Percentiles rank a stretch among this genome's conserved stretches.
Conservation (phyloP, 2,329 filamentous ascomycete species). For the Penicillium janthinellum region DNA sequence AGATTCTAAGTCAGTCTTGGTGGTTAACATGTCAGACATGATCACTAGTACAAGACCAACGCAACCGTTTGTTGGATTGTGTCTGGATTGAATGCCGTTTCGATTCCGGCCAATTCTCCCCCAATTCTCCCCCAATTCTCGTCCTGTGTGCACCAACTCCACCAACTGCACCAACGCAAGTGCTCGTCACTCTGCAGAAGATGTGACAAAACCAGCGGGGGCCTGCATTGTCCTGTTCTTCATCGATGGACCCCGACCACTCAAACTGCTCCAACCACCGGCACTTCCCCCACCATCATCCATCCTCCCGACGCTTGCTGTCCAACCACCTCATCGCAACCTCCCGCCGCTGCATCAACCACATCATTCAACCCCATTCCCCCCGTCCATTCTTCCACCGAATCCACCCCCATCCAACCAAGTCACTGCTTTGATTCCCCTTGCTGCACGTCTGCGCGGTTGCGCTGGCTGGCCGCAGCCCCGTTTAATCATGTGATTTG, state of each 20-base stretch:
- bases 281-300: background rate
- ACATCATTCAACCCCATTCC: background rate
- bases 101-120: background rate
- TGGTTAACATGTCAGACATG: background rate
- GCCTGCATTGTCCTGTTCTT: slow-evolving; percentile 6
- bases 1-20: background rate
- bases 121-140: background rate
- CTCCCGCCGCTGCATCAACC: background rate
- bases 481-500: slow-evolving; percentile 43
- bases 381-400: background rate
- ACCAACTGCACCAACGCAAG: background rate
- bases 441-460: slow-evolving; percentile 36
- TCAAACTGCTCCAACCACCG: background rate
- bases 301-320: background rate
- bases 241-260: background rate
- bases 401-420: slow-evolving; percentile 7
- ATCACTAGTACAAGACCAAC: background rate
- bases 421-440: slow-evolving; percentile 25
- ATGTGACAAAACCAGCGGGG: slow-evolving; percentile 5
- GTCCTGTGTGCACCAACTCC: background rate
- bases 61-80: background rate
- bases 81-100: background rate
- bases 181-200: slow-evolving; percentile 4
- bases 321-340: background rate
- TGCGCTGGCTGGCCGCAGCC: slow-evolving; percentile 37